These are phyloP conservation scores for Paramyrothecium sp. DNA, from an alignment of 2,329 filamentous ascomycete species.

Conservation along the genomic window DNA sequence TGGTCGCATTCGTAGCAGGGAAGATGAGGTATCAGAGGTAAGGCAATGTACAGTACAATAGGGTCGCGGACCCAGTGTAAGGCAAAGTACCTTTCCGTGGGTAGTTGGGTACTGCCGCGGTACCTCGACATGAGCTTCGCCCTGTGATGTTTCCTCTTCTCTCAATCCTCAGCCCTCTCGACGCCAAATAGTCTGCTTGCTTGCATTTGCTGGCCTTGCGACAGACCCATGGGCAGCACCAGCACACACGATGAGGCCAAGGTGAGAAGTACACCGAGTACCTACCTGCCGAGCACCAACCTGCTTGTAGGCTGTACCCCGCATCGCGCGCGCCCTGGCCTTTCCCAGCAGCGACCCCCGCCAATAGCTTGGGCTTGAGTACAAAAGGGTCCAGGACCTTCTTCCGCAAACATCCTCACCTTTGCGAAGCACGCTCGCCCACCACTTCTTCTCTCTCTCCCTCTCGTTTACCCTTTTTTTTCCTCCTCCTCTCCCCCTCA, in stretches of 20 bases:
- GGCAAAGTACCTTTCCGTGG: neutral
- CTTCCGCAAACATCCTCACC: neutral
- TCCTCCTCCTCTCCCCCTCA: neutral
- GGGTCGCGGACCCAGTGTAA: no score
- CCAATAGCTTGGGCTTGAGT: neutral
- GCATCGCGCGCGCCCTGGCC: no score
- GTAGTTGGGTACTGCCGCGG: no score
- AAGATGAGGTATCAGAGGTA: no score
- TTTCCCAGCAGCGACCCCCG: neutral
- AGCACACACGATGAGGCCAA: neutral
- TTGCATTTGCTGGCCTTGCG: neutral
- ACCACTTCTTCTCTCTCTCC: neutral
- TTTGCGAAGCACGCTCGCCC: neutral
- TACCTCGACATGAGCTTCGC: neutral
- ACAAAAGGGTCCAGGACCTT: neutral
- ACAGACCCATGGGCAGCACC: no score
- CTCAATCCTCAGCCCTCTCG: neutral
- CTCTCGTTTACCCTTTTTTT: neutral
- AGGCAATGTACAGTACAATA: neutral
- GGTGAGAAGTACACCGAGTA: neutral
- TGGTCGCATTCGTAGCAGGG: neutral
- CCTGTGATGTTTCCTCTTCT: neutral
- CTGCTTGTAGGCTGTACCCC: no score
- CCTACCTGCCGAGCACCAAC: no score
- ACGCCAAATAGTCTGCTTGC: neutral